These are phyloP conservation scores for Paecilomyces variotii DNA, from an alignment of 2,329 filamentous ascomycete genomes.

Conservation along the genomic window DNA sequence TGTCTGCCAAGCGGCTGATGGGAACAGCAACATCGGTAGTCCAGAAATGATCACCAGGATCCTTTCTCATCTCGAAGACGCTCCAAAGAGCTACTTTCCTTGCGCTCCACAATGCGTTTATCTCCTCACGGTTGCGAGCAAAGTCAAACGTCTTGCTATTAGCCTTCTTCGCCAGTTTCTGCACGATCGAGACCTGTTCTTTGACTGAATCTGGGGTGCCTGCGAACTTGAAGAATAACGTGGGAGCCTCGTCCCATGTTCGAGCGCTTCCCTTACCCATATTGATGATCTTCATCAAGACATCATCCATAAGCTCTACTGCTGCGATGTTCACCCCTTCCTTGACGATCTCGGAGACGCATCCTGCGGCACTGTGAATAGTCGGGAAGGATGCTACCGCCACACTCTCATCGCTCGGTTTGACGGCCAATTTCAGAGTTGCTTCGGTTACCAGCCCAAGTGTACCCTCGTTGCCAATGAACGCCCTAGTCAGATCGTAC, in stretches of 20 bases:
- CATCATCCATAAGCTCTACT: conserved; percentile 83
- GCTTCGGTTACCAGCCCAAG: conserved; percentile 88
- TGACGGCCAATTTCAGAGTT: conserved; percentile 75
- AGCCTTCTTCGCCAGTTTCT: conserved; percentile 56
- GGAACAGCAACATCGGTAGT: conserved; percentile 82
- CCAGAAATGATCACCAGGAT: conserved; percentile 42
- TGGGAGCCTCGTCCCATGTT: conserved; percentile 63
- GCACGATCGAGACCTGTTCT: conserved; percentile 66
- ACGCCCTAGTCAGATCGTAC: conserved; percentile 82
- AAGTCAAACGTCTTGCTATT: conserved; percentile 63
- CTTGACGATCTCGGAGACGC: conserved; percentile 70
- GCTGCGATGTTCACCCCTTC: conserved; percentile 64
- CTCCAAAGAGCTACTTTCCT: conserved; percentile 77
- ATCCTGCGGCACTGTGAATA: conserved; percentile 67
- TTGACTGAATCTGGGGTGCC: conserved; percentile 64
- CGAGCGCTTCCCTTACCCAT: conserved; percentile 58
- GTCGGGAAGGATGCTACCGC: conserved; percentile 62
- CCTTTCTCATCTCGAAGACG: conserved; percentile 50
- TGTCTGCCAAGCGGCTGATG: conserved; percentile 61
- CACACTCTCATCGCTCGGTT: conserved; percentile 70
- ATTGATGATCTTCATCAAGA: conserved; percentile 80
- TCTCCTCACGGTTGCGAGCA: conserved; percentile 61
- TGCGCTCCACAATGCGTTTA: conserved; percentile 71
- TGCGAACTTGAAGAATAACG: conserved; percentile 77
- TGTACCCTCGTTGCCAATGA: conserved; percentile 87